A percentile compares a stretch with the other conserved stretches of the same genome.
Evolutionary conservation across 2,329 filamentous ascomycete species (phyloP).

Genomic region (Cladosporium sp.): DNA sequence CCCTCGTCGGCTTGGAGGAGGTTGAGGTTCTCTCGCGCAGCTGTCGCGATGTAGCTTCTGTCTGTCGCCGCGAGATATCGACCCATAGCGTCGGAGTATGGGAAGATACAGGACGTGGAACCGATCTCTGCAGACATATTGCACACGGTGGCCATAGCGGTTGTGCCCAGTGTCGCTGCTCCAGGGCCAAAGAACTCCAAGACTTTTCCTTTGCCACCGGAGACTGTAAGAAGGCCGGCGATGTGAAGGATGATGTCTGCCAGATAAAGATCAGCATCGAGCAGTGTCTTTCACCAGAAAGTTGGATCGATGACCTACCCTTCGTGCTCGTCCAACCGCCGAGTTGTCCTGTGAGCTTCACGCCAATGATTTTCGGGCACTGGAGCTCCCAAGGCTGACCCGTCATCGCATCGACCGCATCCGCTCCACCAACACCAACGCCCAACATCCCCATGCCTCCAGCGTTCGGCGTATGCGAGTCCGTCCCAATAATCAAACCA

Average conservation of each 20-base stretch:
- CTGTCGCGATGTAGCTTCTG: slow-evolving; percentile 53
- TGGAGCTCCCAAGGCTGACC: slow-evolving; percentile 97
- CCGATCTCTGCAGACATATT: slow-evolving; percentile 63
- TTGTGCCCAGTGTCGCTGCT: slow-evolving; percentile 42
- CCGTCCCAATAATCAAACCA: slow-evolving; percentile 95
- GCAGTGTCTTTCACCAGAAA: neutral
- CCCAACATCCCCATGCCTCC: slow-evolving; percentile 91
- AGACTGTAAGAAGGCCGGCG: slow-evolving; percentile 93
- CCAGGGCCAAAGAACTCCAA: slow-evolving; percentile 67
- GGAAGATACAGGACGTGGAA: slow-evolving; percentile 88
- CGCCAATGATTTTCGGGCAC: slow-evolving; percentile 94
- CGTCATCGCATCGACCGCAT: slow-evolving; percentile 98
- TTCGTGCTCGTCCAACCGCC: slow-evolving; percentile 93
- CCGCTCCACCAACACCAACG: slow-evolving; percentile 96
- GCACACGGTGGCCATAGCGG: slow-evolving; percentile 83
- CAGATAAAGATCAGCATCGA: neutral
- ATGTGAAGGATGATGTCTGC: slow-evolving; percentile 95
- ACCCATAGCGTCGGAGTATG: slow-evolving; percentile 95
- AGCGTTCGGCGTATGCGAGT: slow-evolving; percentile 95
- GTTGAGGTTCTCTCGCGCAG: slow-evolving; percentile 51
- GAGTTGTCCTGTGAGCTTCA: slow-evolving; percentile 86
- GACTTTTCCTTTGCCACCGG: slow-evolving; percentile 93
- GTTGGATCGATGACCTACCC: slow-evolving; percentile 56
- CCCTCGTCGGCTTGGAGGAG: slow-evolving; percentile 78
- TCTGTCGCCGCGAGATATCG: slow-evolving; percentile 85